Percentiles rank a stretch among this genome's conserved stretches.
Evolutionary conservation across 2,329 filamentous ascomycete species (phyloP).

Genomic region (Aspergillus sojae): DNA sequence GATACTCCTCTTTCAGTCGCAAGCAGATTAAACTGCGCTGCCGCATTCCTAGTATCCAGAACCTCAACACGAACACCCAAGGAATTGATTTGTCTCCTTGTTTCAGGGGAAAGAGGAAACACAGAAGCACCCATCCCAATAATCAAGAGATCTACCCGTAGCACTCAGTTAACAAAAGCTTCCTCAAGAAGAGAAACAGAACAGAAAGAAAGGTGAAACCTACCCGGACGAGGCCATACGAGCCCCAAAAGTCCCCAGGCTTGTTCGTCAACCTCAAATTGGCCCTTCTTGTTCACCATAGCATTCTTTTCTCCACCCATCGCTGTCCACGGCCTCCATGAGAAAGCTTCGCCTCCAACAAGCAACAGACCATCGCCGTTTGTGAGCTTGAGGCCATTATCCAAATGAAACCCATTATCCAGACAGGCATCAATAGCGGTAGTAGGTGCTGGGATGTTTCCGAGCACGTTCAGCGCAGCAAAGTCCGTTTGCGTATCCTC

Average conservation of each 20-base stretch:
- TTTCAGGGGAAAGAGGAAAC: slow-evolving; percentile 73
- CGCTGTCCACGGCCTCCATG: slow-evolving; percentile 79
- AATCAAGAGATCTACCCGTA: slow-evolving; percentile 57
- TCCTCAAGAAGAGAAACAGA: neutral
- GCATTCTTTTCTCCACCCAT: slow-evolving; percentile 41
- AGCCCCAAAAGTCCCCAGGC: slow-evolving; percentile 75
- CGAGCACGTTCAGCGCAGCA: slow-evolving; percentile 74
- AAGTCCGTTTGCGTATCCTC: slow-evolving; percentile 75
- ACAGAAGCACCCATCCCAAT: slow-evolving; percentile 81
- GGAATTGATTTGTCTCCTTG: slow-evolving; percentile 70
- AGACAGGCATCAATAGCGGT: slow-evolving; percentile 84
- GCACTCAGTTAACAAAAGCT: neutral
- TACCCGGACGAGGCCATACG: slow-evolving; percentile 88
- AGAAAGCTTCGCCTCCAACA: slow-evolving; percentile 83
- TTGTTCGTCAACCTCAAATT: slow-evolving; percentile 73
- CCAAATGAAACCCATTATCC: slow-evolving; percentile 80
- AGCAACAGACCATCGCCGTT: slow-evolving; percentile 75
- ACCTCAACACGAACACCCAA: slow-evolving; percentile 86
- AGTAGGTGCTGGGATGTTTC: slow-evolving; percentile 72
- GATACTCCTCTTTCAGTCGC: slow-evolving; percentile 89
- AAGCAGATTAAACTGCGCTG: slow-evolving; percentile 90
- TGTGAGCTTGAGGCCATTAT: slow-evolving; percentile 73
- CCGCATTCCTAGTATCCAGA: slow-evolving; percentile 89
- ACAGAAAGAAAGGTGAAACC: slow-evolving; percentile 33
- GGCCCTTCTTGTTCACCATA: slow-evolving; percentile 74